Base-by-base conservation (phyloP, 495 filamentous ascomycete genomes). In the Pseudotulostoma volvatum region DNA sequence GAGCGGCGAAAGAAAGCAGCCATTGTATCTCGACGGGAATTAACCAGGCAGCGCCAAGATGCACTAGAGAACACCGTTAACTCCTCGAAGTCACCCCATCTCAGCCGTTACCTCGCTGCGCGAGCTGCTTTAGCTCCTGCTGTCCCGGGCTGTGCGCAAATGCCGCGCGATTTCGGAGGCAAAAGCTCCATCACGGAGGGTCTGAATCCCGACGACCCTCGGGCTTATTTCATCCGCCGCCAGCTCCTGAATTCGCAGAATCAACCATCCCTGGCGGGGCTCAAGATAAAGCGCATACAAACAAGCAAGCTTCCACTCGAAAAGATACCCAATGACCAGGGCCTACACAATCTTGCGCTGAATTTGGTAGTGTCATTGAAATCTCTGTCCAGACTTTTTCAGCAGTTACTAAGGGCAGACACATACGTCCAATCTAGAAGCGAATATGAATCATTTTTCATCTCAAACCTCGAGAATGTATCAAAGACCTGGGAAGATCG, bases 1-100 rank as follows among this genome's bases (percentile, higher is more conserved):
- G 63, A 65, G 36, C 44, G 36, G 4, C 49, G 61, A n/a, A 64
- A 66, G 44, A 56, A 48, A 43, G 55, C 59, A 14, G 63, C 55
- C 9, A 61, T 58, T 9, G 41, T 50, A 31, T 41, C 39, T 19
- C 42, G 44, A 17, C 57, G 60, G 7, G 37, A 11, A 28, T 28
- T 28, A 28, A 28, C 11, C 23, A 28, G 44, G 16, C 50, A 51
- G 7, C 34, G 36, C 11, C 15, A 40, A 40, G 1, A 41, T 23
- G 4, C 40, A 32, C 3, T 35, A 40, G 2, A 36, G 25, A 11
- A 30, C 11, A 15, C 14, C 31, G 9, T 35, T 43, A 5, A 39
- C 20, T 13, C 40, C 43, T 41, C 43, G n/a, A 43, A 52, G 9
- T 57, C 55, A 0, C 57, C 57, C 1, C 61, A 64, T 39, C 43